Evolutionary conservation across 75 land plant genomes (phyloP), one percentile per base, ranked within the genome.

Genomic region (Cupressus sempervirens): DNA sequence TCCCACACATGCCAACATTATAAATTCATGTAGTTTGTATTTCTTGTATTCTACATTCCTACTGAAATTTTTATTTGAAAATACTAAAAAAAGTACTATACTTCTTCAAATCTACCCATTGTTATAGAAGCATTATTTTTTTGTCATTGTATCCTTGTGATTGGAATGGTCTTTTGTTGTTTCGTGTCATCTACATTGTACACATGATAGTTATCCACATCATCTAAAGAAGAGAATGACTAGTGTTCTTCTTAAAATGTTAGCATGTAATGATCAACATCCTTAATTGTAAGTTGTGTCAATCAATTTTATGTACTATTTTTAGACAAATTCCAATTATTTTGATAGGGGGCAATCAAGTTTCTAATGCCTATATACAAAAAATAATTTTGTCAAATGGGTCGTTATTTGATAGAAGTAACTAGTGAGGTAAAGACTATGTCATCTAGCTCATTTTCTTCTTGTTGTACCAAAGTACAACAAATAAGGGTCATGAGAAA

Each of bases 1-100:
- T 97, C 41, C 99, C 99, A 45, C 99, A 96, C 87, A 94, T 96
- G 99, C 99, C 99, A 14, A 94, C 99, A 7, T 87, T 97, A 87
- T 98, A 97, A 84, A 97, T 97, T 43, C 90, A 96, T 82, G 99
- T 96, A 96, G 99, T 97, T 86, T 83, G 90, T 86, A 48, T 3
- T 10, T 15, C 7, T 18, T 83, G 48, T 75, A 16, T 29, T 23
- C 36, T 40, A 26, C n/a, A 40, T 76, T 32, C 7, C 80, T 76
- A 20, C 40, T 12, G 46, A n/a, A 40, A 3, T 79, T 79, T 79
- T 43, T 41, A 79, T 12, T 11, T 32, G 35, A 72, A 72, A 72
- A 72, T 35, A 23, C 1, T 62, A 5, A 32, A 72, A 2, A 72
- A 72, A 30, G 11, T 34, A 72, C 35, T 32, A 4, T 3, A 72